A percentile compares a stretch with the other conserved stretches of the same genome.
Evolutionary conservation across 2,329 filamentous ascomycete species (phyloP).

Genomic region (Berkeleyomyces basicola): DNA sequence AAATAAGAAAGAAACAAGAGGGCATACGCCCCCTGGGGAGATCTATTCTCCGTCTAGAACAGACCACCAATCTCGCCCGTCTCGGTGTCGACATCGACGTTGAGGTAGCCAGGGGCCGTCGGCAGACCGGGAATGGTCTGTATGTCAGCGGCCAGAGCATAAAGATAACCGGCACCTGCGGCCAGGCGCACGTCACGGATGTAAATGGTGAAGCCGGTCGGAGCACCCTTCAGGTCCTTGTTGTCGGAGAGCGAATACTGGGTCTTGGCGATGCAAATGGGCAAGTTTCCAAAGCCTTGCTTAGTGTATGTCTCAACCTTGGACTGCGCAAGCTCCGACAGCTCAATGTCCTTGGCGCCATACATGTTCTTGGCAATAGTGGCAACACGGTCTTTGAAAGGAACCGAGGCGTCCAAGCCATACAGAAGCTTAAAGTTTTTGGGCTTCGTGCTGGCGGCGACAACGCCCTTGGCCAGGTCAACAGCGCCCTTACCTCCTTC

Average conservation of each 20-base stretch:
- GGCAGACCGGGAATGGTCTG: constrained; percentile 95
- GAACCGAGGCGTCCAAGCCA: constrained; percentile 44
- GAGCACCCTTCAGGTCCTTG: constrained; percentile 83
- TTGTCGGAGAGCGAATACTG: constrained; percentile 95
- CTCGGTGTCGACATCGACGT: constrained; percentile 70
- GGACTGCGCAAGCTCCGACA: constrained; percentile 84
- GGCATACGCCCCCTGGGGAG: not conserved
- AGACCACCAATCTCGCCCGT: constrained; percentile 78
- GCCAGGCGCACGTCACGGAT: constrained; percentile 90
- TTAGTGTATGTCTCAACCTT: constrained; percentile 91
- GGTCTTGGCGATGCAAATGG: constrained; percentile 95
- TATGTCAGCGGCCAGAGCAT: constrained; percentile 89
- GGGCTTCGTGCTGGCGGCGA: constrained; percentile 64
- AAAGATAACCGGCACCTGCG: constrained; percentile 83
- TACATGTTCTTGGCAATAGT: constrained; percentile 88
- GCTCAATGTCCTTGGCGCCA: constrained; percentile 74
- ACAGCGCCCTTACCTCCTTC: constrained; percentile 83
- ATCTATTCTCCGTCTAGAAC: constrained; percentile 42
- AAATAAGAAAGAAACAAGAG: not conserved
- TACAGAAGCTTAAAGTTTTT: constrained; percentile 86
- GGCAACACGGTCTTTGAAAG: constrained; percentile 78
- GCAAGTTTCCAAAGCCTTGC: constrained; percentile 82
- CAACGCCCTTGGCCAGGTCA: constrained; percentile 73
- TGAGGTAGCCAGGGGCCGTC: constrained; percentile 87
- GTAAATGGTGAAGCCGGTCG: constrained; percentile 83